Base-by-base conservation (phyloP, 2,329 filamentous ascomycete species). In the Phyllachora maydis region DNA sequence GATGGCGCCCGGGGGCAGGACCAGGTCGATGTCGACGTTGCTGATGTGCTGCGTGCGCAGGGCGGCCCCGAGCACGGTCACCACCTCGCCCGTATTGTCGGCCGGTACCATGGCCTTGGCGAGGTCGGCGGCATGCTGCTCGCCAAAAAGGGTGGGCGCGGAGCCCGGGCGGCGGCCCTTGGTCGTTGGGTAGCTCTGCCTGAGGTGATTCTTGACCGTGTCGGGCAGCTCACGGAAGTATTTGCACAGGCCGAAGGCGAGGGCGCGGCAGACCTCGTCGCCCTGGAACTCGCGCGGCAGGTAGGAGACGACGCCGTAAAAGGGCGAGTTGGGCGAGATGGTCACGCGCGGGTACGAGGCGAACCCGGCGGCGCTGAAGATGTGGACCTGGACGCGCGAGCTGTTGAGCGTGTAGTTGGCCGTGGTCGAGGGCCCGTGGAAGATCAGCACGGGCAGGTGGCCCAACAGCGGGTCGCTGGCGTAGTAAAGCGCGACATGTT, bases 261-360 rank as follows among this genome's bases (percentile, higher is more conserved):
- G 61, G 11, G 75, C 88, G 21, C 88, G 72, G 49, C 76, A 90
- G 33, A 91, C 61, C 47, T 95, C 85, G 45, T 95, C 85, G 39
- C 85, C 85, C 54, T 95, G 88, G 47, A 83, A 82, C 43, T 93
- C 85, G 42, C 82, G 74, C 19, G 88, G 82, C 20, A 98, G 63
- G 44, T 83, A 70, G 43, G 78, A 72, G 45, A 98, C 88, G 26
- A 83, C 85, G 34, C 70, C 65, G 48, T 95, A 95, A 40, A 90
- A 75, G 24, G 81, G 70, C 22, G 85, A 92, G 40, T 77, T 90
- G 21, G 88, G 88, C 13, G 85, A 90, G 34, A 95, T 73, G 30
- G 85, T 91, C 35, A 98, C 68, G 38, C 85, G 79, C 29, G 78
- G 72, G 44, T 85, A 98, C 36, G 76, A 85, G 41, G 79, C 75